Base-by-base conservation (phyloP, 1,139 yeast genomes). In the Scheffersomyces quercinus region DNA sequence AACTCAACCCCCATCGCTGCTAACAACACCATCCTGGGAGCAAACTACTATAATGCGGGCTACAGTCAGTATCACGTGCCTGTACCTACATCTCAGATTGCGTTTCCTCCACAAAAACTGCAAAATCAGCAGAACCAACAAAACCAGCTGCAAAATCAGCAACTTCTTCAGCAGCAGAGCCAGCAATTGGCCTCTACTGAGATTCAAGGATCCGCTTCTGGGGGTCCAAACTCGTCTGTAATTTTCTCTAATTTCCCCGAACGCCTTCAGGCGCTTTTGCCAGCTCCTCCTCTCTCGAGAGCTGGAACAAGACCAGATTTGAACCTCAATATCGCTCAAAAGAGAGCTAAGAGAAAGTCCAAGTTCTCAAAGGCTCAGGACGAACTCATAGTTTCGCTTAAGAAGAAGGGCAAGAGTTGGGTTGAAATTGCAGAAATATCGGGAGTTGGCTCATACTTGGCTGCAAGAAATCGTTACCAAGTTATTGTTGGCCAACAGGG, bases 401-500 rank as follows among this genome's bases (percentile, higher is more conserved):
- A 86, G 60, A 73, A 73, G 44, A 75, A 76, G 42, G 90, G 91
- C 26, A 79, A 78, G 50, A 68, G 81, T 3, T 86, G 95, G 95
- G 82, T 79, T 6, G 89, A 85, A 50, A 86, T 86, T 40, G 90
- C 91, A 0, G 83, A 82, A 45, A 68, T 75, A 3, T 77, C 88
- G 2, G 77, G 79, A 9, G 85, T 86, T 29, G 87, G 85, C 9
- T 78, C 83, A 38, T 83, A 82, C 49, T 65, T 86, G 37, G 89
- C 93, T 0, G 93, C 91, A 0, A 67, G 95, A 45, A 86, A 86
- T 59, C 65, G 95, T 47, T 86, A 86, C 57, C 95, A 86, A 59
- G 95, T 86, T 5, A 73, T 86, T 42, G 85, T 86, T 47, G 95
- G 95, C 2, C 95, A 86, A 59, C 95, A 86, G 54, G 93, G 95